A percentile compares a stretch with the other conserved stretches of the same genome.
Evolutionary conservation across 2,329 filamentous ascomycete genomes (phyloP).

Genomic region (Dactylellina leptospora): DNA sequence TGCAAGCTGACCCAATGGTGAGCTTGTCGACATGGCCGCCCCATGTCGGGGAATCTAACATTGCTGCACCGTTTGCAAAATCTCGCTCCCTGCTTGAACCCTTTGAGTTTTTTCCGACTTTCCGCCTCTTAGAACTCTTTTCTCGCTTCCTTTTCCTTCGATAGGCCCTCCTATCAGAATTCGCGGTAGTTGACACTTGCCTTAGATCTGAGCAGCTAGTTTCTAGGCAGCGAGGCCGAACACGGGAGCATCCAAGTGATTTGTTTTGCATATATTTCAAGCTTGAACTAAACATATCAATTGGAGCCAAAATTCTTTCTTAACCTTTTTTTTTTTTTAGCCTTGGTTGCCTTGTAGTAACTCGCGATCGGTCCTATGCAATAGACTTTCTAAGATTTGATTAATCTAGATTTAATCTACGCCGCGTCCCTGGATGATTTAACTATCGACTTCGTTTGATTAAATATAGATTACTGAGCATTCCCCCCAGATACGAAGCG

Average conservation of each 20-base stretch:
- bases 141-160: not conserved
- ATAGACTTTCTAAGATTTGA: not conserved
- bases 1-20: not conserved
- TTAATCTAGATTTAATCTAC: constrained; percentile 5
- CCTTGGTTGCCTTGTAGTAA: no score
- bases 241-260: constrained; percentile 18
- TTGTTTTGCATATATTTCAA: constrained; percentile 6
- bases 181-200: not conserved
- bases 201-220: constrained; percentile 1
- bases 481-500: no score
- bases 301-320: no score
- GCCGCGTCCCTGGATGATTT: not conserved
- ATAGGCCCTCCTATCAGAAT: constrained; percentile 10
- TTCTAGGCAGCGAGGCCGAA: constrained; percentile 22
- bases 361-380: not conserved
- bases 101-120: not conserved
- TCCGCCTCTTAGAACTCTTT: not conserved
- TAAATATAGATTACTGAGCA: constrained; percentile 16
- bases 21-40: constrained; percentile 10
- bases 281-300: no score
- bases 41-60: constrained; percentile 13
- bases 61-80: constrained; percentile 7
- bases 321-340: no score
- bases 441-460: constrained; percentile 12
- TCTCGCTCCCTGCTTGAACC: not conserved